phyloP scores from a whole-genome alignment of 805 yeast genomes.

The Clavispora asparagi region DNA sequence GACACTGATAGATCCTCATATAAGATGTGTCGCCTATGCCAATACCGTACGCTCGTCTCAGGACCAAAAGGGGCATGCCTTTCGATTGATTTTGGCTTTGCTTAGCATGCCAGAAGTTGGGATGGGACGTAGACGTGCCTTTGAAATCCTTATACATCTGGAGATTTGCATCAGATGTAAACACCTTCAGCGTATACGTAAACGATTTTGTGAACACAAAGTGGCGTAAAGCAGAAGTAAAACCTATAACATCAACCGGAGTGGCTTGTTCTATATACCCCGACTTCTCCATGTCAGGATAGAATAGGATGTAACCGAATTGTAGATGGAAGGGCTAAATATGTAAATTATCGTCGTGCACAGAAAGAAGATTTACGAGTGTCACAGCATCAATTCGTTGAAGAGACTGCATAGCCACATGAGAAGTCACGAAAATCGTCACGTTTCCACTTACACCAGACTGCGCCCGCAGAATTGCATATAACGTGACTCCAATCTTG shows the following conservation, averaged over 20 bases:
- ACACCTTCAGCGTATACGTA: slow-evolving; percentile 3
- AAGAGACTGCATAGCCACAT: too few species aligned
- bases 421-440: too few species aligned
- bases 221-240: background rate
- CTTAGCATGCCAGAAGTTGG: slow-evolving; percentile 7
- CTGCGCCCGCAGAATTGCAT: too few species aligned
- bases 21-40: slow-evolving; percentile 9
- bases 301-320: too few species aligned
- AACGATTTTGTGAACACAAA: background rate
- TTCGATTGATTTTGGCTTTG: slow-evolving; percentile 7
- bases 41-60: slow-evolving; percentile 2
- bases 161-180: slow-evolving; percentile 7
- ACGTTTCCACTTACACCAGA: too few species aligned
- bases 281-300: background rate
- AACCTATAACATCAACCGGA: background rate
- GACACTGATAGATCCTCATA: slow-evolving; percentile 5
- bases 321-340: too few species aligned
- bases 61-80: slow-evolving; percentile 10
- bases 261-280: background rate
- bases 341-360: background rate
- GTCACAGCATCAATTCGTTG: too few species aligned
- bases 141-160: slow-evolving; percentile 6
- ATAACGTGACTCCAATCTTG: too few species aligned
- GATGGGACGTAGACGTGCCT: background rate
- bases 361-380: background rate